Percentiles rank a stretch among this genome's conserved stretches.
phyloP scores from a whole-genome alignment of 495 filamentous ascomycete genomes.

The Sporormia fimetaria region DNA sequence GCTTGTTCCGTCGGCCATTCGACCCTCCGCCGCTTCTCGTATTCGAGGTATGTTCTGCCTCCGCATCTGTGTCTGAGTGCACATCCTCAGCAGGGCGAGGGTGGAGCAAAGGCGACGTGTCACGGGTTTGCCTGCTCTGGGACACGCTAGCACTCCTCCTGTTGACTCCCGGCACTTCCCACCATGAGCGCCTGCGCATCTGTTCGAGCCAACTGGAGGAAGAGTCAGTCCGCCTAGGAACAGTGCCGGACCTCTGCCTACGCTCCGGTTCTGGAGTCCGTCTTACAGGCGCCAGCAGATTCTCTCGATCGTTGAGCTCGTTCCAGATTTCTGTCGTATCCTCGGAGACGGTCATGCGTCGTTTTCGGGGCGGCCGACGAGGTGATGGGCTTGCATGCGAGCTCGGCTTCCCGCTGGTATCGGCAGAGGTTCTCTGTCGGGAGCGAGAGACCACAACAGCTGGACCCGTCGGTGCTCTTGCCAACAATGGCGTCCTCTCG shows the following conservation, averaged over 20 bases:
- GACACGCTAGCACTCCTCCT: conserved; percentile 4
- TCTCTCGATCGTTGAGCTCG: conserved; percentile 30
- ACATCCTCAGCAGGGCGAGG: conserved; percentile 15
- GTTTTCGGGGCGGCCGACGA: conserved; percentile 15
- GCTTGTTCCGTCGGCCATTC: conserved; percentile 5
- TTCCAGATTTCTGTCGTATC: conserved; percentile 32
- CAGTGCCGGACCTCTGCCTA: conserved; percentile 19
- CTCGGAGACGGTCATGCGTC: conserved; percentile 23
- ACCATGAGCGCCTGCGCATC: conserved; percentile 23
- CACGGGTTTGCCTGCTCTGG: conserved; percentile 15
- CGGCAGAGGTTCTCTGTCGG: conserved; percentile 16
- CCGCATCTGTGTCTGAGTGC: conserved; percentile 10
- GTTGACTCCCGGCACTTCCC: conserved; percentile 9
- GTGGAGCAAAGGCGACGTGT: conserved; percentile 3
- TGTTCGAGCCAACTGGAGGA: conserved; percentile 10
- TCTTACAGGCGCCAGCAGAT: conserved; percentile 11
- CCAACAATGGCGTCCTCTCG: conserved; percentile 22
- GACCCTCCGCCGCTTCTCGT: conserved; percentile 5
- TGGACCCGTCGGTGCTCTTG: conserved; percentile 15
- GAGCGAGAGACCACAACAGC: conserved; percentile 4
- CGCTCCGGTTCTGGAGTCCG: conserved; percentile 18
- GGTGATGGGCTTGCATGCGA: conserved; percentile 11
- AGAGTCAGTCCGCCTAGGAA: conserved; percentile 13
- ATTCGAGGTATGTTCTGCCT: conserved; percentile 2
- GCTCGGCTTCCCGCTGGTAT: conserved; percentile 6